Percentiles rank a stretch among this genome's conserved stretches.
These are phyloP conservation scores for Phytophthora sp. DNA, from an alignment of 352 stramenopile species.

Conservation along the genomic window DNA sequence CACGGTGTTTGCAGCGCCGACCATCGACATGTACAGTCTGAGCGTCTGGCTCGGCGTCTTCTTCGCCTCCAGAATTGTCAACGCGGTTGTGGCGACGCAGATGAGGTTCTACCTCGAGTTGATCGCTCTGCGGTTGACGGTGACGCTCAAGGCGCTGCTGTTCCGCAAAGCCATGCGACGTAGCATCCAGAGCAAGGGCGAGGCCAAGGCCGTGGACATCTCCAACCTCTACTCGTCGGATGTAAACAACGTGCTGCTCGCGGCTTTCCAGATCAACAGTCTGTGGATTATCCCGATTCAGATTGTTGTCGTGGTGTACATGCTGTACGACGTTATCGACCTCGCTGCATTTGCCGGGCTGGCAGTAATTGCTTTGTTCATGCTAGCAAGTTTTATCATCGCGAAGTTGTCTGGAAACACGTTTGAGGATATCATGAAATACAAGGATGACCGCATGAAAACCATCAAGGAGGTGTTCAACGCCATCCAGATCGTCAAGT, in stretches of 20 bases:
- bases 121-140: slow-evolving; percentile 29
- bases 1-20: slow-evolving; percentile 24
- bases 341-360: too few species aligned
- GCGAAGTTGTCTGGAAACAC: too few species aligned
- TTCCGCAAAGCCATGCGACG: slow-evolving; percentile 45
- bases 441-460: too few species aligned
- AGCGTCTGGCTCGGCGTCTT: slow-evolving; percentile 38
- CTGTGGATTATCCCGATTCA: slow-evolving; percentile 57
- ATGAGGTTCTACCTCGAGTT: too few species aligned
- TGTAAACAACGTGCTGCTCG: too few species aligned
- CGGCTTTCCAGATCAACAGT: slow-evolving; percentile 30
- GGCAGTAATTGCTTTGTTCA: too few species aligned
- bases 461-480: too few species aligned
- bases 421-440: too few species aligned
- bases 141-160: slow-evolving; percentile 42
- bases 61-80: too few species aligned
- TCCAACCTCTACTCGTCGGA: slow-evolving; percentile 94
- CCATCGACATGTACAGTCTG: slow-evolving; percentile 30
- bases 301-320: slow-evolving; percentile 34
- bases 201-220: slow-evolving; percentile 60
- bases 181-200: slow-evolving; percentile 14
- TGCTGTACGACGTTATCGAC: slow-evolving; percentile 47
- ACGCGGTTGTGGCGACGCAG: too few species aligned
- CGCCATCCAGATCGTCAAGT: too few species aligned
- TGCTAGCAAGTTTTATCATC: too few species aligned